Base-by-base conservation (phyloP, 495 filamentous ascomycete genomes). In the Penicillium subrubescens region DNA sequence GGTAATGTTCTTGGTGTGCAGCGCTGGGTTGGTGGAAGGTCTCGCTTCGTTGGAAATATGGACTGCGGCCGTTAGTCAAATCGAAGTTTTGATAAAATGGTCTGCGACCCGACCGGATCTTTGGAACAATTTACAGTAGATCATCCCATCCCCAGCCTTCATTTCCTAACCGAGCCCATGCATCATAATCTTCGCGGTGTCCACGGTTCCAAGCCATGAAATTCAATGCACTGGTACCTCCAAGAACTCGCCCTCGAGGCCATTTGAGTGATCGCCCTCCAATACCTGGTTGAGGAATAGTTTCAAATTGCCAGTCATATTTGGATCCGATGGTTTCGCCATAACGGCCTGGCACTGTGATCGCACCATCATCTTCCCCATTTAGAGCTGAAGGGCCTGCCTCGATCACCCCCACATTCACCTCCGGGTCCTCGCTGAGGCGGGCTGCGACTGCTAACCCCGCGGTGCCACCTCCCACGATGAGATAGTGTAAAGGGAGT, bases 191-290 rank as follows among this genome's bases (percentile, higher is more conserved):
- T 23, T 78, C 67, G 25, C 68, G 72, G 54, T 74, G 79, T 0
- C 77, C 83, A 6, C 82, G 72, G 68, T 80, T 81, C 78, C 80
- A 84, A 12, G 74, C 79, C 81, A 84, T 82, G 65, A 78, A 81
- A 61, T 84, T 84, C 35, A 84, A 62, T 0, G 76, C 78, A 63
- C 76, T 81, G 12, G 71, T 79, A 7, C 82, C 80, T 1, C 82
- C 79, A 11, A 84, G 60, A 14, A 78, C 73, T 44, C 73, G 78
- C 6, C 82, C 82, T 27, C 78, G 67, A 5, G 59, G 67, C 63
- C 73, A 78, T 12, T 72, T 64, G 8, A 83, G 67, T 12, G 60
- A 70, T 31, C 73, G 69, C 29, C 75, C 79, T 59, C 65, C 67
- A 25, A 81, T 61, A 0, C 71, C 75, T 27, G 71, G 61, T 64